These are phyloP conservation scores for Boletus vermiculosoides DNA, from an alignment of 768 basidiomycete species.

Conservation along the genomic window DNA sequence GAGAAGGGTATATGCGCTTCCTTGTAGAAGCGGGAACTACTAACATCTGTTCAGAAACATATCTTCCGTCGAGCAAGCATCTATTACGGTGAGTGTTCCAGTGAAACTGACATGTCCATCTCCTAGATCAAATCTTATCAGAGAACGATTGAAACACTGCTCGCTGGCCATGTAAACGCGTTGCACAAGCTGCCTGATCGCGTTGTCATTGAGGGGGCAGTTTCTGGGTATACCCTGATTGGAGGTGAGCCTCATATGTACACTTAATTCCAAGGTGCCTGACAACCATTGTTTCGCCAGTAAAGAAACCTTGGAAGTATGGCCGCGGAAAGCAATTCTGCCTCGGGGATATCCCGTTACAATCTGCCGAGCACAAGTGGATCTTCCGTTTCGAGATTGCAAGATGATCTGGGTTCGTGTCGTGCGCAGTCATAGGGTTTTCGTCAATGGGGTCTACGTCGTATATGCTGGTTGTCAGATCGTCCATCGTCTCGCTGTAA, in stretches of 20 bases:
- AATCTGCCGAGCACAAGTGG: slow-evolving; percentile 29
- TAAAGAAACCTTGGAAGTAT: slow-evolving; percentile 28
- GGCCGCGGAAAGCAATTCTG: slow-evolving; percentile 29
- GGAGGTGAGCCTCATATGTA: slow-evolving; percentile 13
- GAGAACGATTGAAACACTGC: slow-evolving; percentile 27
- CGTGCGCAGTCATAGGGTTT: not conserved
- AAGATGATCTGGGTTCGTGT: not conserved
- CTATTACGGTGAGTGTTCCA: slow-evolving; percentile 21
- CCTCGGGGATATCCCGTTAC: slow-evolving; percentile 17
- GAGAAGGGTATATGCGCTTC: slow-evolving; percentile 22
- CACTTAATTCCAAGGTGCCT: not conserved
- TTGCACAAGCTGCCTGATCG: slow-evolving; percentile 13
- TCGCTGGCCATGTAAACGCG: slow-evolving; percentile 20
- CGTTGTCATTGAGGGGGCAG: slow-evolving; percentile 11
- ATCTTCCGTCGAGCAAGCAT: slow-evolving; percentile 4
- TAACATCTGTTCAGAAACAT: slow-evolving; percentile 12
- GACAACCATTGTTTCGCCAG: slow-evolving; percentile 14
- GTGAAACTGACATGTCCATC: not conserved
- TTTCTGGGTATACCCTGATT: slow-evolving; percentile 18
- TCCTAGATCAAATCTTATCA: not conserved
- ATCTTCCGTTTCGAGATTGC: slow-evolving; percentile 20
- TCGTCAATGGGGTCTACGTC: not conserved
- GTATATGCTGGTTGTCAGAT: slow-evolving; percentile 1
- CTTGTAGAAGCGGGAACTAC: not conserved
- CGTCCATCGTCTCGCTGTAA: slow-evolving; percentile 1